Conservation (phyloP, 2,329 filamentous ascomycete species). For the Mollisiaceae sp. region DNA sequence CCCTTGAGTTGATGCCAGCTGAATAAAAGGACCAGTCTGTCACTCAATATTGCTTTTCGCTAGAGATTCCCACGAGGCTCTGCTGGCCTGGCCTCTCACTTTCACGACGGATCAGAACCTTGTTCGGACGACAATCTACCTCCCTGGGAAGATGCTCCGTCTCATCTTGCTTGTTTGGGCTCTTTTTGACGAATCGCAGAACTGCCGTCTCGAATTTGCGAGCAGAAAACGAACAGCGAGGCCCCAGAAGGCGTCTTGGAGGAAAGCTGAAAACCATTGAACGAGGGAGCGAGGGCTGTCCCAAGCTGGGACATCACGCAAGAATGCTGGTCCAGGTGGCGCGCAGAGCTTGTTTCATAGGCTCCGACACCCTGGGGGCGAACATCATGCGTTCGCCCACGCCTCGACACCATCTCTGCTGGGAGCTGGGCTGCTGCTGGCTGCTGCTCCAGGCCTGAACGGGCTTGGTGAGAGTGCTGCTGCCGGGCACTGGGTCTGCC, state of each 20-base stretch:
- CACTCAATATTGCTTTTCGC: slow-evolving; percentile 2
- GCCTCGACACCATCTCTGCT: not conserved
- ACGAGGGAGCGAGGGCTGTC: not conserved
- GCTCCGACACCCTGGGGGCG: slow-evolving; percentile 14
- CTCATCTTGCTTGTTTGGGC: slow-evolving; percentile 6
- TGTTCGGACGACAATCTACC: not conserved
- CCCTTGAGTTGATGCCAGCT: not conserved
- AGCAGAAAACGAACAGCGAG: not conserved
- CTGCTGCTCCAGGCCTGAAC: not conserved
- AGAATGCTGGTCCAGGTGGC: slow-evolving; percentile 13
- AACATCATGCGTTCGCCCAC: slow-evolving; percentile 17
- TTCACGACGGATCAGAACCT: slow-evolving; percentile 7
- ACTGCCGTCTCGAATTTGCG: not conserved
- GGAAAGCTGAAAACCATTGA: slow-evolving; percentile 22
- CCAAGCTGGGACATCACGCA: slow-evolving; percentile 12
- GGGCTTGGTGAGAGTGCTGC: no score
- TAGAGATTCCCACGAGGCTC: slow-evolving; percentile 2
- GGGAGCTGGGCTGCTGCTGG: not conserved
- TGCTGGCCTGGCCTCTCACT: not conserved
- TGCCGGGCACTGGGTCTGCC: no score
- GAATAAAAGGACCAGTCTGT: not conserved
- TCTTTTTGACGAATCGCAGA: slow-evolving; percentile 3
- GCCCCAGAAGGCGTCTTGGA: slow-evolving; percentile 14
- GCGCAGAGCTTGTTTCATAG: slow-evolving; percentile 20
- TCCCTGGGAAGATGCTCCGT: not conserved